Conservation (phyloP, 2,329 filamentous ascomycete genomes). For the Epichloe festucae region DNA sequence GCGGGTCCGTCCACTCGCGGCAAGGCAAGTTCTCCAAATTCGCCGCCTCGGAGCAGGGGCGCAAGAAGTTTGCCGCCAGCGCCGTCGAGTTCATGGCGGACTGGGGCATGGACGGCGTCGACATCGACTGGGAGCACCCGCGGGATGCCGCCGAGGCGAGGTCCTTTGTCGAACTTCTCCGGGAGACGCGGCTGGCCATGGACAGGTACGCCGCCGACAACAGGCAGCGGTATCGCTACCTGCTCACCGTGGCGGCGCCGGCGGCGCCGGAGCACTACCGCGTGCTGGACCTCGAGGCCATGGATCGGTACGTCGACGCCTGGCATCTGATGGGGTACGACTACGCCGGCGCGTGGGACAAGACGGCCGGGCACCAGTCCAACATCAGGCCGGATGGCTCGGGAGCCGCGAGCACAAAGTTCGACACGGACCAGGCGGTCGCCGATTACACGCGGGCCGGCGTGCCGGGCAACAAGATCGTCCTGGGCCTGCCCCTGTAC, state of each 20-base stretch:
- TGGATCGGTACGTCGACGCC: slow-evolving; percentile 44
- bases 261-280: slow-evolving; percentile 36
- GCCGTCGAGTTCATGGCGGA: slow-evolving; percentile 60
- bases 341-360: slow-evolving; percentile 56
- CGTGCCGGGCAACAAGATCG: slow-evolving; percentile 50
- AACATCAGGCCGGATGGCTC: slow-evolving; percentile 47
- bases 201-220: slow-evolving; percentile 26
- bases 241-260: slow-evolving; percentile 37
- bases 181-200: slow-evolving; percentile 29
- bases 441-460: slow-evolving; percentile 36
- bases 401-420: slow-evolving; percentile 48
- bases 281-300: slow-evolving; percentile 36
- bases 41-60: slow-evolving; percentile 46
- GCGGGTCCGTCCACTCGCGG: slow-evolving; percentile 63
- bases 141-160: slow-evolving; percentile 23
- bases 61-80: slow-evolving; percentile 52
- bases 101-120: slow-evolving; percentile 45
- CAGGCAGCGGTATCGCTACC: slow-evolving; percentile 32
- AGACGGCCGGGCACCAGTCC: slow-evolving; percentile 50
- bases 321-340: slow-evolving; percentile 59
- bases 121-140: slow-evolving; percentile 46
- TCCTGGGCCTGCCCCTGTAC: slow-evolving; percentile 67
- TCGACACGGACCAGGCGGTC: slow-evolving; percentile 54
- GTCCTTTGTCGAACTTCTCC: slow-evolving; percentile 29
- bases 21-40: slow-evolving; percentile 49